Evolutionary conservation across 345 rosid species (phyloP), one percentile per base, ranked within the genome.

Genomic region (Bruguiera gymnorhiza): DNA sequence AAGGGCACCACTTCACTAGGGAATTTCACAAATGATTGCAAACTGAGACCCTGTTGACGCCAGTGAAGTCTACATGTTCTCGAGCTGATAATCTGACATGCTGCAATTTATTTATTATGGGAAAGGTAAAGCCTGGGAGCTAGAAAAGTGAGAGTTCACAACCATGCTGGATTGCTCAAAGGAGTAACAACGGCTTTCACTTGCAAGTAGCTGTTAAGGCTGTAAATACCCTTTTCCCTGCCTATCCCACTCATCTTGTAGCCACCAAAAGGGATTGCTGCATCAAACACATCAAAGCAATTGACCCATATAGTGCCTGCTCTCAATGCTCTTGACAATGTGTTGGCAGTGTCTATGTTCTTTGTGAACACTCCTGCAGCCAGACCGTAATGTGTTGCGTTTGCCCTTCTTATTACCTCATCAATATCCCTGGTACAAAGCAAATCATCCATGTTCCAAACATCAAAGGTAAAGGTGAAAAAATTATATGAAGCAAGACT

Each of bases 211-310:
- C 80, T 88, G 70, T 2, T 67, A 68, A 91, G 97, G 75, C 92
- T 76, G 79, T 94, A 88, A 43, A 87, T 73, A 24, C 98, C 92
- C 82, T 91, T 91, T 77, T 89, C 97, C 79, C 97, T 88, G 15
- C 98, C 97, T 0, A 78, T 78, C 3, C 98, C 98, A 54, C 96
- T 94, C 95, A 89, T 89, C 80, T 94, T 94, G 78, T 83, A 94
- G 54, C 98, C 98, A 24, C 97, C 96, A 63, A 94, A 91, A 52
- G 98, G 98, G 73, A 91, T 84, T 0, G 91, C 82, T 4, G 88
- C 88, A 76, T 94, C 97, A 31, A 94, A 84, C 39, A 84, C 72
- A 75, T 94, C 92, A 18, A 69, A 94, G 82, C 97, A 88, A 68
- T 94, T 89, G 3, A 91, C 60, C 97, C 98, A 91, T 20, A 94